Evolutionary conservation across 345 rosid genomes (phyloP).

Genomic region (Adansonia digitata): DNA sequence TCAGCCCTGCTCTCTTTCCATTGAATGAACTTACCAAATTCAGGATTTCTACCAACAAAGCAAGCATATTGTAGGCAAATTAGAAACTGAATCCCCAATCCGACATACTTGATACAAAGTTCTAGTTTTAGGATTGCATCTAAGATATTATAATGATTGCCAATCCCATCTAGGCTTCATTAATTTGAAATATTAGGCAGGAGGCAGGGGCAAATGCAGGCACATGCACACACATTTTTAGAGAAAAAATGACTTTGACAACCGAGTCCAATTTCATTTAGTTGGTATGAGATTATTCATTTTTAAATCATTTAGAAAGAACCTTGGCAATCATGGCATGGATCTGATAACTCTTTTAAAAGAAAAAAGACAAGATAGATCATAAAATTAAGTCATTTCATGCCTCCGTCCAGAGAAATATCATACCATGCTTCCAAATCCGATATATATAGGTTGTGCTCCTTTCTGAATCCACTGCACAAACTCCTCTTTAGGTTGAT

Average conservation of each 20-base stretch:
- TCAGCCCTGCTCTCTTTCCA: background rate
- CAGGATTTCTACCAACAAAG: slow-evolving; percentile 1
- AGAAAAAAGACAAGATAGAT: background rate
- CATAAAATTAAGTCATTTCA: background rate
- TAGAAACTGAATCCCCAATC: slow-evolving; percentile 1
- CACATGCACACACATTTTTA: background rate
- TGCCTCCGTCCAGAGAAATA: background rate
- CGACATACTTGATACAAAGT: background rate
- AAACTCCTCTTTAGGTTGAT: slow-evolving; percentile 70
- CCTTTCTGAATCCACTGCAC: slow-evolving; percentile 71
- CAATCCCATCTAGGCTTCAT: background rate
- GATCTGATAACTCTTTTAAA: background rate
- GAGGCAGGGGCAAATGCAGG: background rate
- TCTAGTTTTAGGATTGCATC: background rate
- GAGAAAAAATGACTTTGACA: background rate
- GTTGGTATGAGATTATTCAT: background rate
- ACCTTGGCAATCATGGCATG: background rate
- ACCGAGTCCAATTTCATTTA: background rate
- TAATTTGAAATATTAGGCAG: background rate
- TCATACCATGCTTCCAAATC: slow-evolving; percentile 98
- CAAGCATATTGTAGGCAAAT: background rate
- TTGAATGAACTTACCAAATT: background rate
- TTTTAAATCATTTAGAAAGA: background rate
- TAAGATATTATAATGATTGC: background rate
- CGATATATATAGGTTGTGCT: slow-evolving; percentile 75